Conservation (phyloP, 2,329 filamentous ascomycete species). For the Fusarium sp. region DNA sequence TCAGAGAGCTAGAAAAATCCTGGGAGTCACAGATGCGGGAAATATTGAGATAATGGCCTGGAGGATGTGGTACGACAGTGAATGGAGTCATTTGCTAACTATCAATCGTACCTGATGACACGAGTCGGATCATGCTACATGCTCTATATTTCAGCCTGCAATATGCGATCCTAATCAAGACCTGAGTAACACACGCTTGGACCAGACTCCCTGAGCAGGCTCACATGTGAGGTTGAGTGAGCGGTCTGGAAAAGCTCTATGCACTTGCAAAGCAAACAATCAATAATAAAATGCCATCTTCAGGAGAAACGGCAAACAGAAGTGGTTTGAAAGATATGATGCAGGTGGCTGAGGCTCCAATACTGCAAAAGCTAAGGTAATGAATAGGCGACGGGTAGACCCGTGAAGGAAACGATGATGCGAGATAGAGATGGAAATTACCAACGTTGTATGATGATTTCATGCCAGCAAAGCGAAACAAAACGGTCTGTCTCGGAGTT, state of each 20-base stretch:
- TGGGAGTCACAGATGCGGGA: not conserved
- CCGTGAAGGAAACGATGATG: not conserved
- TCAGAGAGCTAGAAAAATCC: not conserved
- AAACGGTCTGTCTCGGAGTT: constrained; percentile 17
- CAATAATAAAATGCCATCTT: not conserved
- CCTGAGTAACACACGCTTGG: constrained; percentile 5
- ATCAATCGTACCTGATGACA: constrained; percentile 6
- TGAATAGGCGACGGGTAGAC: not conserved
- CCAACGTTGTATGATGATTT: constrained; percentile 16
- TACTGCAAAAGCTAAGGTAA: not conserved
- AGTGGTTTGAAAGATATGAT: not conserved
- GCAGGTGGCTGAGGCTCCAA: not conserved
- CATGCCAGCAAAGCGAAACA: constrained; percentile 20
- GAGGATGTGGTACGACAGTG: constrained; percentile 23
- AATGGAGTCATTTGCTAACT: constrained; percentile 5
- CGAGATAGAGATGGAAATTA: not conserved
- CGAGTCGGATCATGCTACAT: constrained; percentile 20
- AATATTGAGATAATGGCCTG: not conserved
- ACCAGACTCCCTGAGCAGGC: not conserved
- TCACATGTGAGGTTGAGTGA: constrained; percentile 16
- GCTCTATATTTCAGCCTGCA: constrained; percentile 15
- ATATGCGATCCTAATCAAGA: constrained; percentile 6
- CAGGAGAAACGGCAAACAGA: not conserved
- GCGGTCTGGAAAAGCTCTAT: constrained; percentile 7
- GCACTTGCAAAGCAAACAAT: not conserved